Evolutionary conservation across 1,284 basidiomycete genomes (phyloP).

Genomic region (Omphalotus olearius): DNA sequence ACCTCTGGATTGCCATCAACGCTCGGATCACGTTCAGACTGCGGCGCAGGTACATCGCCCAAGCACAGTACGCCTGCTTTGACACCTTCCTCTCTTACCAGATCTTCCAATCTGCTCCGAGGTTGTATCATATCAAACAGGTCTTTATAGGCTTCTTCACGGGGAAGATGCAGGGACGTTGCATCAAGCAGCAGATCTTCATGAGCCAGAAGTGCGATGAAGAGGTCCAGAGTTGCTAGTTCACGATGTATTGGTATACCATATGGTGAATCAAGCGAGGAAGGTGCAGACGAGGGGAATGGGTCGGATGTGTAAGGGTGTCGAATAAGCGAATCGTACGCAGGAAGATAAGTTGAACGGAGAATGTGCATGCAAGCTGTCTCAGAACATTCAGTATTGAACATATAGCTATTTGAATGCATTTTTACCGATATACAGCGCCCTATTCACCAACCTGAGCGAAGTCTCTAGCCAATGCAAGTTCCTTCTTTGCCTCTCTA

Average conservation of each 20-base stretch:
- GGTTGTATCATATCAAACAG: conserved; percentile 58
- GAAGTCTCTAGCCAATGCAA: conserved; percentile 47
- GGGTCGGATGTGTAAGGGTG: conserved; percentile 55
- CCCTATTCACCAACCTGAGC: conserved; percentile 44
- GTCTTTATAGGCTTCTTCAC: conserved; percentile 54
- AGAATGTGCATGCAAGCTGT: conserved; percentile 59
- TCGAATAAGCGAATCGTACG: conserved; percentile 43
- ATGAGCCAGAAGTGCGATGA: conserved; percentile 51
- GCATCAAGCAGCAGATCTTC: conserved; percentile 57
- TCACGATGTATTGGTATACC: conserved; percentile 37
- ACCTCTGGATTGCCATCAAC: conserved; percentile 5
- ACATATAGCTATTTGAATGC: background rate
- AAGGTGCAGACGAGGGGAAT: conserved; percentile 36
- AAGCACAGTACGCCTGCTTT: conserved; percentile 34
- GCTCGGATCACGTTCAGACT: conserved; percentile 6
- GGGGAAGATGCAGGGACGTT: conserved; percentile 49
- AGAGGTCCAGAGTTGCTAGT: conserved; percentile 49
- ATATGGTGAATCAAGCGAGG: conserved; percentile 18
- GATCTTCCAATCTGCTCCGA: conserved; percentile 52
- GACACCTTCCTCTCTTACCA: conserved; percentile 41
- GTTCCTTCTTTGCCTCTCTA: conserved; percentile 37
- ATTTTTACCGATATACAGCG: conserved; percentile 45
- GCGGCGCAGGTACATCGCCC: conserved; percentile 11
- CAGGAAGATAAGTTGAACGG: conserved; percentile 50
- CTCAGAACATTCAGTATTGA: background rate